phyloP scores from a whole-genome alignment of 2,329 filamentous ascomycete genomes.

The Aureobasidium sp. region DNA sequence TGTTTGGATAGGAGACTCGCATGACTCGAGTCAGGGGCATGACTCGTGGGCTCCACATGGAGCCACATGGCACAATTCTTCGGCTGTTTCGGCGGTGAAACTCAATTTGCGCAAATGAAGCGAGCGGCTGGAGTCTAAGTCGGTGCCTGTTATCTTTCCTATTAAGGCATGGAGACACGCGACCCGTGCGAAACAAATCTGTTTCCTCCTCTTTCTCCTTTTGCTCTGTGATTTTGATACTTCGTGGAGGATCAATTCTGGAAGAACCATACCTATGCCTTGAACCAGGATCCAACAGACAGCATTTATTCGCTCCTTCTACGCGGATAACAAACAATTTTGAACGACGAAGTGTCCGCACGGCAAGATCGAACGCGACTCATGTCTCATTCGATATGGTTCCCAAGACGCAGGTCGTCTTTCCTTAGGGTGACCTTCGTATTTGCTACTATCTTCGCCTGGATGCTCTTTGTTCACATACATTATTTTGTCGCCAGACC shows the following conservation, averaged over 20 bases:
- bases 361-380: background rate
- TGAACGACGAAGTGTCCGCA: background rate
- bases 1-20: background rate
- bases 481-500: background rate
- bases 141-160: background rate
- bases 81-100: background rate
- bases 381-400: background rate
- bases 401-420: background rate
- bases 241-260: background rate
- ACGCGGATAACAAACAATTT: background rate
- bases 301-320: background rate
- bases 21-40: background rate
- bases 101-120: background rate
- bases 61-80: background rate
- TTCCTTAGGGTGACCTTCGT: background rate
- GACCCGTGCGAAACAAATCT: background rate
- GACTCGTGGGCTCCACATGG: background rate
- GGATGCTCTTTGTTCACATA: background rate
- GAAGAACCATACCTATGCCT: background rate
- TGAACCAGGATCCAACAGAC: background rate
- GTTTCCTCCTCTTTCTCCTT: background rate
- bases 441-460: background rate
- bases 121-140: too few species aligned
- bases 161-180: background rate
- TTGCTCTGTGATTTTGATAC: too few species aligned